Conservation (phyloP, 2,329 filamentous ascomycete genomes). For the Tricladium varicosporioides region DNA sequence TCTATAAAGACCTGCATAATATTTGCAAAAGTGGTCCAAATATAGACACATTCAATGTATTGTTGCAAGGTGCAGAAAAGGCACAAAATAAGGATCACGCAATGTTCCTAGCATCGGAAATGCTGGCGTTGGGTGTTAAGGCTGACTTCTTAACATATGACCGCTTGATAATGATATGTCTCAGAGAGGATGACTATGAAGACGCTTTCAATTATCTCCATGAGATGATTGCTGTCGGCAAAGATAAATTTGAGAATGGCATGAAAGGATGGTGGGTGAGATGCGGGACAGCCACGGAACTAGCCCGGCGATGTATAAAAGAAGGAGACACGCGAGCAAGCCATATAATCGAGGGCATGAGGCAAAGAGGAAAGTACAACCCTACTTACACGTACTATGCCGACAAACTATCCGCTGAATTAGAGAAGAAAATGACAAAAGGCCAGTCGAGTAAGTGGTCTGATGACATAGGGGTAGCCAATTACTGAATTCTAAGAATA, state of each 20-base stretch:
- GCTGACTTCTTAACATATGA: constrained; percentile 62
- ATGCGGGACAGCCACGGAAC: constrained; percentile 22
- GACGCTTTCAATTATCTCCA: constrained; percentile 48
- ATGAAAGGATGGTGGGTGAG: constrained; percentile 34
- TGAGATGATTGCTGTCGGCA: constrained; percentile 45
- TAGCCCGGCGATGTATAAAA: constrained; percentile 23
- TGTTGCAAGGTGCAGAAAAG: constrained; percentile 45
- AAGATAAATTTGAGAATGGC: constrained; percentile 23
- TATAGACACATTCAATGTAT: constrained; percentile 58
- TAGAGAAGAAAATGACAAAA: not conserved
- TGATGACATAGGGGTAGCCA: too few relatives aligned
- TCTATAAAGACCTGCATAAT: constrained; percentile 60
- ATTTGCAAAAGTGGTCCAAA: constrained; percentile 45
- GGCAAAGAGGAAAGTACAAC: constrained; percentile 11
- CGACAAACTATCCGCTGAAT: not conserved
- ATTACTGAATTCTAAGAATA: too few relatives aligned
- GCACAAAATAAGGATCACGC: constrained; percentile 49
- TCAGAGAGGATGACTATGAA: constrained; percentile 42
- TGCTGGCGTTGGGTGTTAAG: constrained; percentile 52
- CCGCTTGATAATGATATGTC: constrained; percentile 56
- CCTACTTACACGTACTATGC: not conserved
- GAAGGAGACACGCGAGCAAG: constrained; percentile 24
- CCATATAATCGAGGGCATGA: constrained; percentile 27
- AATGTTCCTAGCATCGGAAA: constrained; percentile 61
- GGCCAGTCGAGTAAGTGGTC: too few relatives aligned